Evolutionary conservation across 2,329 filamentous ascomycete species (phyloP), one percentile per base, ranked within the genome.

Genomic region (Trichoderma cornu-damae): DNA sequence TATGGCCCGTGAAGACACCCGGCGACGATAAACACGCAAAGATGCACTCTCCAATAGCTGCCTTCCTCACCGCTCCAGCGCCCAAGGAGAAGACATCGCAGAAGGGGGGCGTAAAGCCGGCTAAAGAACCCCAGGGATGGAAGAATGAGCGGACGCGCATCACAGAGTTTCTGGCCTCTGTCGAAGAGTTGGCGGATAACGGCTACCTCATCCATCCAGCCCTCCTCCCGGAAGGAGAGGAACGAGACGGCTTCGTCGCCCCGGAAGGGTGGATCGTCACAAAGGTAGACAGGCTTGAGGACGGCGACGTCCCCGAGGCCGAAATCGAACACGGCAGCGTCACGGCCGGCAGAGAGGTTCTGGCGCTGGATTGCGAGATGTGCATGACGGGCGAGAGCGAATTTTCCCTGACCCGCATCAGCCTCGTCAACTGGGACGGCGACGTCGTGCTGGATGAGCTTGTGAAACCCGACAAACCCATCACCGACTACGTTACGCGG

Each of bases 331-430:
- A 86, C 64, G 93, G 91, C 56, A 93, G 90, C 70, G 76, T 96
- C 58, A 95, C 90, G 0, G 89, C 84, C 28, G 94, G 92, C 34
- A 84, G 90, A 61, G 81, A 87, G 35, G 76, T 96, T 9, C 76
- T 95, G 48, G 87, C 90, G 1, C 78, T 99, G 55, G 94, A 99
- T 70, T 99, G 94, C 73, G 94, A 99, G 73, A 99, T 99, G 94
- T 96, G 92, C 70, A 86, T 90, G 74, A 95, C 91, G 2, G 88
- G 86, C 59, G 84, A 87, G 60, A 85, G 85, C 47, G 83, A 89
- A 62, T 90, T 88, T 61, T 90, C 92, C 34, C 83, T 99, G 42
- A 95, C 94, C 1, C 85, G 94, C 57, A 87, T 97, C 69, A 96
- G 91, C 69, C 72, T 97, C 37, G 77, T 99, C 6, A 78, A 85